Evolutionary conservation across 129 eudicot genomes (phyloP).

Genomic region (Flaveria brownii): DNA sequence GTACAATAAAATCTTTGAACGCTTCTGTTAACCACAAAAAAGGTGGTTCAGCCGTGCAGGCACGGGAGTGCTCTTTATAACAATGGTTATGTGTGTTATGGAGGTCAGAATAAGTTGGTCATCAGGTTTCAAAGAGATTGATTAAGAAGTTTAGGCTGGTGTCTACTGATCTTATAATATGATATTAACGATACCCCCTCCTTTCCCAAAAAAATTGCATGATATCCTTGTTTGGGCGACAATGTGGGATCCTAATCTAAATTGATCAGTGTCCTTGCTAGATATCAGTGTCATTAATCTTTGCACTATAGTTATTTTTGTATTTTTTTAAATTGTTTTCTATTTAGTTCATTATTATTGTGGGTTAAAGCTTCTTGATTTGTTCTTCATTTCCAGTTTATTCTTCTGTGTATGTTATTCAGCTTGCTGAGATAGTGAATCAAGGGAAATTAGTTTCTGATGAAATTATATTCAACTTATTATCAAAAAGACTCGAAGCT

Average conservation of each 20-base stretch:
- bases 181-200: background rate
- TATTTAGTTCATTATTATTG: background rate
- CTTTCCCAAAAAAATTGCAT: background rate
- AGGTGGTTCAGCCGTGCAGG: no score
- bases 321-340: background rate
- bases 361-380: conserved; percentile 2
- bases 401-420: conserved; percentile 32
- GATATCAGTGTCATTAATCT: background rate
- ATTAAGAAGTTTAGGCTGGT: background rate
- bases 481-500: conserved; percentile 86
- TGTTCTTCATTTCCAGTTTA: background rate
- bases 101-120: background rate
- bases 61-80: no score
- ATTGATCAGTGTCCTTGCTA: background rate
- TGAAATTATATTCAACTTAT: conserved; percentile 75
- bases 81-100: no score
- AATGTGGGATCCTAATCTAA: no score
- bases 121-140: background rate
- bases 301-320: background rate
- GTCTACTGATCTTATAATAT: background rate
- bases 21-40: background rate
- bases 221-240: background rate
- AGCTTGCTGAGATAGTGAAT: conserved; percentile 84
- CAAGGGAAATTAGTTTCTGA: conserved; percentile 94
- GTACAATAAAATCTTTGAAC: background rate